Evolutionary conservation across 257 asterid species (phyloP).

Genomic region (Schizonepeta tenuifolia): DNA sequence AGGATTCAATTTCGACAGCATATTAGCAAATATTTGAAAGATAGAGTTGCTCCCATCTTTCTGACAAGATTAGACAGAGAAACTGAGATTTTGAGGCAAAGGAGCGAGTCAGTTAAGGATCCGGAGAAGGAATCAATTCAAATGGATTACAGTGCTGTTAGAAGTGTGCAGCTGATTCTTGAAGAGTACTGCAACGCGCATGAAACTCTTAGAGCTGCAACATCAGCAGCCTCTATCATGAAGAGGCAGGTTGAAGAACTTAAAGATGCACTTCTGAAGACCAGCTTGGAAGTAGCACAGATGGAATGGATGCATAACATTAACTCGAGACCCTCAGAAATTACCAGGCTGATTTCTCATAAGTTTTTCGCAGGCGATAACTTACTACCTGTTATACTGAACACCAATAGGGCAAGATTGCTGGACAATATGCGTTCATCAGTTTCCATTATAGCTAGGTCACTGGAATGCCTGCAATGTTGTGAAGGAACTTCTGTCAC

Average conservation of each 20-base stretch:
- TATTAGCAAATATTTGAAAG: conserved; percentile 75
- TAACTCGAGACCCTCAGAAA: conserved; percentile 62
- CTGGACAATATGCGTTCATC: conserved; percentile 75
- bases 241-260: conserved; percentile 77
- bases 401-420: conserved; percentile 75
- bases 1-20: conserved; percentile 73
- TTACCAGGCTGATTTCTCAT: conserved; percentile 57
- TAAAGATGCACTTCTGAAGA: conserved; percentile 74
- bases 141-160: conserved; percentile 47
- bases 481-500: conserved; percentile 80
- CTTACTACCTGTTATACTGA: conserved; percentile 63
- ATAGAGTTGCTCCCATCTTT: conserved; percentile 70
- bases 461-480: conserved; percentile 74
- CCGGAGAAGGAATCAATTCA: conserved; percentile 44
- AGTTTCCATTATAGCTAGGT: conserved; percentile 70
- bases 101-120: conserved; percentile 51
- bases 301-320: conserved; percentile 92
- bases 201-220: conserved; percentile 89
- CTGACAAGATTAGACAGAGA: conserved; percentile 68
- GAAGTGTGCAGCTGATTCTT: conserved; percentile 70
- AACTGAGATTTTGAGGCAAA: conserved; percentile 57
- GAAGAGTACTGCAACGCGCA: conserved; percentile 90
- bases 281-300: conserved; percentile 81
- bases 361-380: conserved; percentile 62
- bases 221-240: conserved; percentile 79